Evolutionary conservation across 1,139 yeast species (phyloP), one percentile per base, ranked within the genome.

Genomic region (Geotrichum australiense): DNA sequence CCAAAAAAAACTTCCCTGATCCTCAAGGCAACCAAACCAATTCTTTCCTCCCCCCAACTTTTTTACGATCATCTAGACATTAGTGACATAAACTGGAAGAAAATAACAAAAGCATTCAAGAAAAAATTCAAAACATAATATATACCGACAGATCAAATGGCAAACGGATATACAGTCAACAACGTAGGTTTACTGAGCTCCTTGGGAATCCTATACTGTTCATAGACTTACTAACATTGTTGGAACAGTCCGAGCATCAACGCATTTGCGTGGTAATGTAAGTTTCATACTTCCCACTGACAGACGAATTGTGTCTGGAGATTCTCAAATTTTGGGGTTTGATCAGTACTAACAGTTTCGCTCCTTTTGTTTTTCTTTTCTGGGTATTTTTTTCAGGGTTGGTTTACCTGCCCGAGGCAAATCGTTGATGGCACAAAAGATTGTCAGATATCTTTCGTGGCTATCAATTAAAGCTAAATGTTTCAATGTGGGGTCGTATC

Each of bases 391-490:
- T 10, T 30, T 20, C 25, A 58, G 59, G 65, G 86, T 70, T 27
- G 86, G 86, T 5, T 64, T 79, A 47, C 87, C 87, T 6, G 84
- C 84, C 21, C 63, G 86, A 48, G 91, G 91, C 20, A 81, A 81
- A 59, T 77, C 85, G n/a, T 70, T 81, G 59, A 82, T 82, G 52
- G 84, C 89, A 6, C 87, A 80, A 54, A 81, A 81, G 55, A 68
- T 91, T 43, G 95, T 89, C 29, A 73, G 97, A 40, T 91, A 89
- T 58, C 70, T 91, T 45, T 78, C 87, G 35, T 91, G 98, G 98
- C 71, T 89, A 32, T 83, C 94, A 3, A 83, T 91, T 46, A 77
- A 76, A 47, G 86, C 96, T 31, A 80, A 80, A 57, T 82, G 91
- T 46, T 91, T 91, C 66, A 87, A 87, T 56, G 95, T 89, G 16